Conservation (phyloP, 108 stramenopile species). For the Cyclotella atomus region DNA sequence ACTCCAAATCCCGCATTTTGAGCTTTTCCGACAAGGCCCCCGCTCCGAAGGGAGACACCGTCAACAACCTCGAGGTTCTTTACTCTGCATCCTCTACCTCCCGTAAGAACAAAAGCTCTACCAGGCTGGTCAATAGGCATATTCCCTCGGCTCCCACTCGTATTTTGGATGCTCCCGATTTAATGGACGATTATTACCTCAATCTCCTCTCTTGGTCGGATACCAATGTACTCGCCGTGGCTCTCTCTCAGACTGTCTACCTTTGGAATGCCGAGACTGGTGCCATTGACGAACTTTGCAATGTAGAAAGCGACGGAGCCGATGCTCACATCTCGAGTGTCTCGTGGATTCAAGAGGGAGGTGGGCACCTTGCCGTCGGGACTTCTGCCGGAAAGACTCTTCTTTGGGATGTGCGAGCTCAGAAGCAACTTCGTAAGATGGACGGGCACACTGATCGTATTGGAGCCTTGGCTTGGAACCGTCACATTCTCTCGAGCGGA, state of each 20-base stretch:
- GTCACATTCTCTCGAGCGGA: conserved; percentile 90
- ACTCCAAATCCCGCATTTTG: conserved; percentile 80
- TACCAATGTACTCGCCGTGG: conserved; percentile 96
- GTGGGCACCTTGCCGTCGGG: conserved; percentile 91
- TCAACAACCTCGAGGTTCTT: conserved; percentile 93
- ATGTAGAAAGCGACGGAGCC: conserved; percentile 68
- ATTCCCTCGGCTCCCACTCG: conserved; percentile 95
- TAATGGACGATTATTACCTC: conserved; percentile 98
- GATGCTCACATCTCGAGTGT: conserved; percentile 98
- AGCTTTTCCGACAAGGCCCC: conserved; percentile 97
- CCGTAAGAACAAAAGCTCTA: conserved; percentile 61
- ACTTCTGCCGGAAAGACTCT: conserved; percentile 80
- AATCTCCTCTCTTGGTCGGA: conserved; percentile 96
- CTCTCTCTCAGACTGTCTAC: conserved; percentile 96
- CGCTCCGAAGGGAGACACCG: conserved; percentile 93
- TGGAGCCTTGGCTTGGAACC: conserved; percentile 96
- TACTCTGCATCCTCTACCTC: conserved; percentile 87
- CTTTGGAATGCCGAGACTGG: conserved; percentile 98
- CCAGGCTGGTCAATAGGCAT: conserved; percentile 50
- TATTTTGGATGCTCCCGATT: conserved; percentile 98
- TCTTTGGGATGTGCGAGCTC: conserved; percentile 85
- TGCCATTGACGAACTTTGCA: conserved; percentile 91
- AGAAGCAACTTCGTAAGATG: conserved; percentile 94
- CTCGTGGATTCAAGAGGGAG: conserved; percentile 84
- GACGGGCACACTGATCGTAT: conserved; percentile 97